phyloP scores from a whole-genome alignment of 805 yeast species.

The Pichia scutulata region DNA sequence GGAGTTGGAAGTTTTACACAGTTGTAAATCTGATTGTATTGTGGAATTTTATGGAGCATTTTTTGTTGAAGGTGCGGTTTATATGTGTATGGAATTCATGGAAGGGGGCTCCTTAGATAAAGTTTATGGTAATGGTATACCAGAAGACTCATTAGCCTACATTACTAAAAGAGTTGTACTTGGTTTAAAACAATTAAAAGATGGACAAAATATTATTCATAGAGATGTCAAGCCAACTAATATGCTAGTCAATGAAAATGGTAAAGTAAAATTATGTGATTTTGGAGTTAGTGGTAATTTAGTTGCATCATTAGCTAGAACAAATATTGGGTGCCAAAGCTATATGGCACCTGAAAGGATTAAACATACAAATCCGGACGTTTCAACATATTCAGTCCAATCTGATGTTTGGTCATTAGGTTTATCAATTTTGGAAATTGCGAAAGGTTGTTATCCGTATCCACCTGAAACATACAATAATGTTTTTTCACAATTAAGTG shows the following conservation, averaged over 20 bases:
- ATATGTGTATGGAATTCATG: conserved; percentile 98
- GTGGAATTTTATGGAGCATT: conserved; percentile 97
- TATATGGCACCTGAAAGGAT: conserved; percentile 99
- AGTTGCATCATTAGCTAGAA: conserved; percentile 90
- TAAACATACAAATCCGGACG: conserved; percentile 64
- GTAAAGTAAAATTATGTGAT: conserved; percentile 89
- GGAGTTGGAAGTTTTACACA: conserved; percentile 92
- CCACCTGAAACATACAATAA: conserved; percentile 89
- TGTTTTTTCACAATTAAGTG: conserved; percentile 87
- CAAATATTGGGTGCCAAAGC: conserved; percentile 95
- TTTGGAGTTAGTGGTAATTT: conserved; percentile 94
- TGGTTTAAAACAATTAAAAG: conserved; percentile 81
- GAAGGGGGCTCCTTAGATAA: conserved; percentile 92
- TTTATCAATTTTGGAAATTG: conserved; percentile 75
- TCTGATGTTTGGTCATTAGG: conserved; percentile 96
- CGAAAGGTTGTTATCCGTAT: conserved; percentile 90
- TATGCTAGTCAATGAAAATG: conserved; percentile 65
- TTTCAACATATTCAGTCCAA: conserved; percentile 79
- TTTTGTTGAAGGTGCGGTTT: conserved; percentile 95
- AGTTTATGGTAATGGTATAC: conserved; percentile 65
- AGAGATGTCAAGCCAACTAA: conserved; percentile 97
- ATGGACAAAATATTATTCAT: conserved; percentile 85
- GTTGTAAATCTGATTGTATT: conserved; percentile 82
- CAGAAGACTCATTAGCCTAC: conserved; percentile 72
- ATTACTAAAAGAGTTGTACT: conserved; percentile 72